phyloP scores from a whole-genome alignment of 192 early-diverging fungal genomes.

The Dissophora globulifera region DNA sequence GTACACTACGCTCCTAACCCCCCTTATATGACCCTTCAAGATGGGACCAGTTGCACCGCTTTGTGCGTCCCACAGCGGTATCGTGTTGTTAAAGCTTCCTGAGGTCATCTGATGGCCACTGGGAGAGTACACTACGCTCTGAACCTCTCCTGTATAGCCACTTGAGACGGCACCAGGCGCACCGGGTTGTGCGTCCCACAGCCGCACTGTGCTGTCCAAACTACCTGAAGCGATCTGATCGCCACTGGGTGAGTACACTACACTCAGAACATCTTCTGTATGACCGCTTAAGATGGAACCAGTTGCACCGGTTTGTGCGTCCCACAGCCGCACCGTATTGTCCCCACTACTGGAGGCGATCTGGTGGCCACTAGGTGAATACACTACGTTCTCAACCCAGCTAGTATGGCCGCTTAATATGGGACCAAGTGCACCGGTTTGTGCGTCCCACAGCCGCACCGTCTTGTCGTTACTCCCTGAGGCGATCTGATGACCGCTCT shows the following conservation, averaged over 20 bases:
- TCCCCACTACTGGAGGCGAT: neutral
- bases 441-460: too few species aligned
- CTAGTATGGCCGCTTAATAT: slow-evolving; percentile 1
- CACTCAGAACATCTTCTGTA: neutral
- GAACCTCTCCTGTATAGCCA: neutral
- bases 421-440: neutral
- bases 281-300: neutral
- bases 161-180: neutral
- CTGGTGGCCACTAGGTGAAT: slow-evolving; percentile 3
- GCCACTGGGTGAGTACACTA: neutral
- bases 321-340: slow-evolving; percentile 1
- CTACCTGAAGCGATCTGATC: neutral
- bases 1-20: neutral
- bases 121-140: neutral
- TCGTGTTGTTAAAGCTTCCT: neutral
- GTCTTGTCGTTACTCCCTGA: too few species aligned
- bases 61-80: neutral
- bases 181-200: neutral
- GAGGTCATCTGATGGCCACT: slow-evolving; percentile 1
- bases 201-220: neutral
- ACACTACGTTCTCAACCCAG: neutral
- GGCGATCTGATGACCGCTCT: too few species aligned
- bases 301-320: neutral
- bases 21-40: neutral
- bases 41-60: neutral